Percentiles rank a stretch among this genome's conserved stretches.
Evolutionary conservation across 2,329 filamentous ascomycete species (phyloP).

Genomic region (Taxawa tesnikishii): DNA sequence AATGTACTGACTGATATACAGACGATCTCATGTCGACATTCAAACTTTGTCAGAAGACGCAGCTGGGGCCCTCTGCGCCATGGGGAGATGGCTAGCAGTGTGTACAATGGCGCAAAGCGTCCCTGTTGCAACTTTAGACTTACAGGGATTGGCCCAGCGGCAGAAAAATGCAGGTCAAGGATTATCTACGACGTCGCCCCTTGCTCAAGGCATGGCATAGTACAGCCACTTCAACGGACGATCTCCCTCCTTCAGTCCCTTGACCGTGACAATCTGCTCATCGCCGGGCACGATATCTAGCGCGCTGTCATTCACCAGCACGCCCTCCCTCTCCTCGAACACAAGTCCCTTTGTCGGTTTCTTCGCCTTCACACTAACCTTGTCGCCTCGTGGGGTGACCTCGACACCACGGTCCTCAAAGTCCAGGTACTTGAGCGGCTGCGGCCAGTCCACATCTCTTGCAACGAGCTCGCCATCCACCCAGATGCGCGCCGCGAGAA

Average conservation of each 20-base stretch:
- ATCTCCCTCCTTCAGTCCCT: constrained; percentile 26
- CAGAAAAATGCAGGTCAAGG: no score
- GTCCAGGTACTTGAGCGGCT: constrained; percentile 47
- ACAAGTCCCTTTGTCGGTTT: constrained; percentile 49
- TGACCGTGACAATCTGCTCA: constrained; percentile 35
- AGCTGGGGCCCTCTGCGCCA: no score
- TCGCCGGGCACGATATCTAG: constrained; percentile 48
- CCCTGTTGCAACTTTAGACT: no score
- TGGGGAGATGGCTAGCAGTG: no score
- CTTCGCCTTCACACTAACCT: constrained; percentile 32
- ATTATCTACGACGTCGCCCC: no score
- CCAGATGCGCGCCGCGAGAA: constrained; percentile 42
- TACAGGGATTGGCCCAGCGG: no score
- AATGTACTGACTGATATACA: no score
- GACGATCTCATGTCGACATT: no score
- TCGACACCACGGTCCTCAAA: constrained; percentile 39
- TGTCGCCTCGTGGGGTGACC: constrained; percentile 23
- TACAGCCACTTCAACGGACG: constrained; percentile 31
- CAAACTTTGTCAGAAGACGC: no score
- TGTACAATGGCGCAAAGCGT: no score
- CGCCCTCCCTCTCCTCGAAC: constrained; percentile 44
- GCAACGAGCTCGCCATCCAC: constrained; percentile 37
- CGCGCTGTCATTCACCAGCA: constrained; percentile 42
- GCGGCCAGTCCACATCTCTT: constrained; percentile 48
- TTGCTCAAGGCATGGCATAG: constrained; percentile 23